These are phyloP conservation scores for Ceratocystis papillata DNA, from an alignment of 2,329 filamentous ascomycete species.

Conservation along the genomic window DNA sequence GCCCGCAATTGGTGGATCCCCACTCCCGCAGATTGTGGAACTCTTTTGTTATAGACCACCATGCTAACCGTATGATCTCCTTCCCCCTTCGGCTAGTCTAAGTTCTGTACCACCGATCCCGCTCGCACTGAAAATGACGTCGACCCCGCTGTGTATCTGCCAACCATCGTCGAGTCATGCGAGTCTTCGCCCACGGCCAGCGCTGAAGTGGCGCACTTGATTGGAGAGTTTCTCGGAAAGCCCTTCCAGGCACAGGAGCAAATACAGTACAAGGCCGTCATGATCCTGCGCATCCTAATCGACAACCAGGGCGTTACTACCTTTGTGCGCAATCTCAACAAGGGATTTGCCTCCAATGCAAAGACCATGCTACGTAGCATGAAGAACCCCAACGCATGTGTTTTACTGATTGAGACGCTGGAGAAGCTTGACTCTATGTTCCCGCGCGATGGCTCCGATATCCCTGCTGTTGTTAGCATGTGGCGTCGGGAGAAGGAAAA, in stretches of 20 bases:
- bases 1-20: neutral
- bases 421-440: conserved; percentile 54
- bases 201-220: conserved; percentile 64
- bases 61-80: neutral
- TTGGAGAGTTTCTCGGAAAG: conserved; percentile 70
- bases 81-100: conserved; percentile 7
- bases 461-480: conserved; percentile 50
- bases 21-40: neutral
- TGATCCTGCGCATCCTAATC: conserved; percentile 82
- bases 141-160: conserved; percentile 85
- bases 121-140: conserved; percentile 18
- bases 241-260: conserved; percentile 56
- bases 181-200: conserved; percentile 85
- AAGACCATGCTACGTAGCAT: conserved; percentile 64
- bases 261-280: conserved; percentile 89
- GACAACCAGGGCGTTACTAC: conserved; percentile 75
- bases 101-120: conserved; percentile 22
- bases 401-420: conserved; percentile 79
- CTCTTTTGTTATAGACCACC: neutral
- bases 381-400: conserved; percentile 64
- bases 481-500: conserved; percentile 79
- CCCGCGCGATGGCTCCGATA: conserved; percentile 16
- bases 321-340: conserved; percentile 84
- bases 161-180: conserved; percentile 85
- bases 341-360: conserved; percentile 65